Evolutionary conservation across 2,329 filamentous ascomycete genomes (phyloP), one percentile per base, ranked within the genome.

Genomic region (Macroventuria anomochaeta): DNA sequence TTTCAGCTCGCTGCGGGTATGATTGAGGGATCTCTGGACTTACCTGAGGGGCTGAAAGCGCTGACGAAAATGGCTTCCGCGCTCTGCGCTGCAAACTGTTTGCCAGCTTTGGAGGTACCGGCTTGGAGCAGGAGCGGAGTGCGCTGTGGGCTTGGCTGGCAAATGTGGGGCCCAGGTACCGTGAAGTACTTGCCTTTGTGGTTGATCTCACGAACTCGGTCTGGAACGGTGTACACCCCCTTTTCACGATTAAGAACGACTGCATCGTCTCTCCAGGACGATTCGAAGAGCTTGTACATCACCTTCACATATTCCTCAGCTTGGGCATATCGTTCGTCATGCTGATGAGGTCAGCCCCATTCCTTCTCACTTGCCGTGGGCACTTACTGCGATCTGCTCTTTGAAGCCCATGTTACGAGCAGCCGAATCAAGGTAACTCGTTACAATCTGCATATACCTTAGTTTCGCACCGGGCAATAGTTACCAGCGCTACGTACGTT

Each of bases 71-170:
- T 87, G 2, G 83, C 87, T 64, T 91, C 88, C 0, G 88, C 88
- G 65, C 90, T 86, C 59, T 86, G 83, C 0, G 87, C 85, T 0
- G 86, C 87, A 61, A 91, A 90, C 0, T 75, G 71, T 69, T 87
- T 88, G 2, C 87, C 88, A 0, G 86, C 81, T 42, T 80, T 83
- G 0, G 85, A 88, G 0, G 87, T 88, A 0, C 88, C 88, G 0
- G 88, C 88, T 69, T 91, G 88, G 3, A 90, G 78, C 4, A 90
- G 80, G 2, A 90, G 77, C 0, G 88, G 88, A 1, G 87, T 89
- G 3, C 88, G 77, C 62, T 91, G 88, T 0, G 86, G 87, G 41
- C 81, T 71, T 85, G 88, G 64, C 85, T 80, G 21, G 88, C 85
- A 55, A 81, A 79, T 75, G 87, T 80, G 75, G 85, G 90, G 72